Percentiles rank a stretch among this genome's conserved stretches.
Evolutionary conservation across 768 basidiomycete genomes (phyloP).

Genomic region (Pisolithus microcarpus): DNA sequence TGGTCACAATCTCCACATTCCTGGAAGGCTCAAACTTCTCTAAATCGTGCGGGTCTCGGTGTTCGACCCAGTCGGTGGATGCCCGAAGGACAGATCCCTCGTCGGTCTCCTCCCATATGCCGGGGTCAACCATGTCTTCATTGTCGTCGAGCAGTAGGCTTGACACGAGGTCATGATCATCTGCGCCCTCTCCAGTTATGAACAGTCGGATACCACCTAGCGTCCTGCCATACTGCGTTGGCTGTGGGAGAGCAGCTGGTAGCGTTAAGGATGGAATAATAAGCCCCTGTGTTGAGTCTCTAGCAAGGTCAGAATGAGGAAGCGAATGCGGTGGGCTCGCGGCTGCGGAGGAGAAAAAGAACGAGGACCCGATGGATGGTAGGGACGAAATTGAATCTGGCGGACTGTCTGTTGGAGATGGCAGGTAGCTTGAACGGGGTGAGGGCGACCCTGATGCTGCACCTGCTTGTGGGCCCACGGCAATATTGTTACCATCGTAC

Average conservation of each 20-base stretch:
- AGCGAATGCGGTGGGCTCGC: slow-evolving; percentile 55
- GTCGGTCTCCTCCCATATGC: slow-evolving; percentile 46
- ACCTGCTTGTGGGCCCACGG: neutral
- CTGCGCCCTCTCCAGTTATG: slow-evolving; percentile 40
- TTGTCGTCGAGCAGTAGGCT: slow-evolving; percentile 53
- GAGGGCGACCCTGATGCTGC: slow-evolving; percentile 38
- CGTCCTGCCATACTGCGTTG: slow-evolving; percentile 64
- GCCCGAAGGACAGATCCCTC: slow-evolving; percentile 43
- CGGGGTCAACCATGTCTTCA: slow-evolving; percentile 60
- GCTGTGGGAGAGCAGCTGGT: slow-evolving; percentile 52
- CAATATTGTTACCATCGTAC: neutral
- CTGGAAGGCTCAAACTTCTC: slow-evolving; percentile 59
- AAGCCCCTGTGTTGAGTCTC: slow-evolving; percentile 43
- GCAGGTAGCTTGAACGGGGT: slow-evolving; percentile 41
- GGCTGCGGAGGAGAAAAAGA: slow-evolving; percentile 72
- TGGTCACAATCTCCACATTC: slow-evolving; percentile 55
- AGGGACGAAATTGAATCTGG: slow-evolving; percentile 61
- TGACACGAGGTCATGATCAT: slow-evolving; percentile 32
- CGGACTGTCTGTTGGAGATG: slow-evolving; percentile 58
- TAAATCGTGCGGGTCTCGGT: slow-evolving; percentile 54
- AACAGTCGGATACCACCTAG: slow-evolving; percentile 55
- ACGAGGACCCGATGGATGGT: slow-evolving; percentile 65
- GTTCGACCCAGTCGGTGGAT: slow-evolving; percentile 69
- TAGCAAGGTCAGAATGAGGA: slow-evolving; percentile 33
- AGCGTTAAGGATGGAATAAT: slow-evolving; percentile 65